These are phyloP conservation scores for Dovyalis caffra DNA, from an alignment of 345 rosid genomes.

Conservation along the genomic window DNA sequence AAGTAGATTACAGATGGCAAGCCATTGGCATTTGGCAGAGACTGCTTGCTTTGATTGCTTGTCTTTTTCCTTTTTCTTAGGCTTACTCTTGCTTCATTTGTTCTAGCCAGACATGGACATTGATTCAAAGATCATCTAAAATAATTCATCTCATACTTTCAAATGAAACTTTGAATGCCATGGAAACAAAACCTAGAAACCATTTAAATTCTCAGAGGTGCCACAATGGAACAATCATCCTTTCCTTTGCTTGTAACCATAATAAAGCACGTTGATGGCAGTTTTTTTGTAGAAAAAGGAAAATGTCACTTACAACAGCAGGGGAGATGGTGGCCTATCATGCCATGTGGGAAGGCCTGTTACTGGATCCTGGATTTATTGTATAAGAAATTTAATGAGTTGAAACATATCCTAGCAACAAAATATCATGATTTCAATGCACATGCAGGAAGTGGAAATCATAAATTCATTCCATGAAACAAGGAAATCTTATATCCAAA, in stretches of 20 bases:
- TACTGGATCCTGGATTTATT: conserved; percentile 78
- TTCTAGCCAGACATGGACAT: background rate
- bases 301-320: conserved; percentile 58
- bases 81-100: background rate
- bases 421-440: no score
- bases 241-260: background rate
- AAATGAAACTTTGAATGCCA: background rate
- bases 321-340: conserved; percentile 56
- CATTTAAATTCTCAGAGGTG: background rate
- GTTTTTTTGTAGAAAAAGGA: background rate
- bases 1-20: no score
- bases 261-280: background rate
- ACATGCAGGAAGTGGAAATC: background rate
- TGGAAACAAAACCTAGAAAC: background rate
- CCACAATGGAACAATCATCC: background rate
- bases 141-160: background rate
- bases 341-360: conserved; percentile 81
- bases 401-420: background rate
- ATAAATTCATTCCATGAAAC: background rate
- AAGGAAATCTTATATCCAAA: conserved; percentile 7
- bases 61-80: no score
- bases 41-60: no score
- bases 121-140: background rate
- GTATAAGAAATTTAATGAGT: background rate
- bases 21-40: no score